Conservation (phyloP, 148 eudicot species). For the Rhododendron griersonianum region DNA sequence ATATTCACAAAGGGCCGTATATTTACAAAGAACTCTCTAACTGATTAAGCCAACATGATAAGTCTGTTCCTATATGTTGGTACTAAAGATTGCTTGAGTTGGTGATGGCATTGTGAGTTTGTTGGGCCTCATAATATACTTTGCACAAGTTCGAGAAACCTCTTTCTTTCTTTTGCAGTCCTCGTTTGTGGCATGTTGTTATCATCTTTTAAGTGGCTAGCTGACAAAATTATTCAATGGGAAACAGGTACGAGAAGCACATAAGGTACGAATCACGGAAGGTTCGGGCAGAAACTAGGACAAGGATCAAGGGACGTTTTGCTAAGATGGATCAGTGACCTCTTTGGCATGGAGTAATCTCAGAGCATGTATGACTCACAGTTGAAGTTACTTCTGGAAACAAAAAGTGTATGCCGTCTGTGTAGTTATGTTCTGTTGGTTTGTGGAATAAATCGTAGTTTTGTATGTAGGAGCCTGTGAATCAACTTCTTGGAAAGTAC, state of each 20-base stretch:
- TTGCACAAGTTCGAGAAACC: not conserved
- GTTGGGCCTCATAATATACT: not conserved
- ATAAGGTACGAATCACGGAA: constrained; percentile 78
- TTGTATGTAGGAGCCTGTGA: not conserved
- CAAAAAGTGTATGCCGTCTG: not conserved
- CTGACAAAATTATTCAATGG: not conserved
- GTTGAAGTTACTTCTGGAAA: not conserved
- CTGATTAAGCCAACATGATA: not conserved
- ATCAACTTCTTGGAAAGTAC: not conserved
- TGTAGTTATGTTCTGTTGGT: not conserved
- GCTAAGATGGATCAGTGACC: constrained; percentile 55
- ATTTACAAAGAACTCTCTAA: not conserved
- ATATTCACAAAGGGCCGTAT: not conserved
- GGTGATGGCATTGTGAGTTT: not conserved
- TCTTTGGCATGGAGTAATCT: not conserved
- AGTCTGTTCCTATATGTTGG: not conserved
- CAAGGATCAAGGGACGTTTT: constrained; percentile 79
- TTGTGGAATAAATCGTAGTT: not conserved
- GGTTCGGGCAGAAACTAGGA: constrained; percentile 71
- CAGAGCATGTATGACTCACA: not conserved
- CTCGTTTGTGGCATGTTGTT: not conserved
- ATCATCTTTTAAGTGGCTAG: not conserved
- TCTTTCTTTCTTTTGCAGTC: not conserved
- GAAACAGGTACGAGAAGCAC: constrained; percentile 75
- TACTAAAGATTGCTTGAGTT: not conserved